These are phyloP conservation scores for Puccinellia tenuiflora DNA, from an alignment of 176 grass and related monocot genomes.

Conservation along the genomic window DNA sequence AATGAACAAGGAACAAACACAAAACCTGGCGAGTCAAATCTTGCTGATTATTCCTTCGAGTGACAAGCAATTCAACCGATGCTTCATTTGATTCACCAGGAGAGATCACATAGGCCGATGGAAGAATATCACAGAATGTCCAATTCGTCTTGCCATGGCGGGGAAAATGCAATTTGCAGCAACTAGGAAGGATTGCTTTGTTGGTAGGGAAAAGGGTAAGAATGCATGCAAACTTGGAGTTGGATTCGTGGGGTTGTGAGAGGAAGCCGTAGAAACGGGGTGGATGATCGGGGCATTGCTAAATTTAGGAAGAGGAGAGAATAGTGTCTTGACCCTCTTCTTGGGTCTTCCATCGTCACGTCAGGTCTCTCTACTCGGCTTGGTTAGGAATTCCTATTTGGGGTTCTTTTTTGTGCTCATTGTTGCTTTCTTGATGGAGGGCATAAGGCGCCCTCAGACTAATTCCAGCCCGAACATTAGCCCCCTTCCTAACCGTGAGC, in stretches of 20 bases:
- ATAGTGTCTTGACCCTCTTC: not conserved
- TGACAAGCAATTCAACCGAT: not conserved
- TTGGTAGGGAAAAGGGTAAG: conserved; percentile 7
- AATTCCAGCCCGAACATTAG: no score
- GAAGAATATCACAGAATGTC: not conserved
- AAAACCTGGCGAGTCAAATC: conserved; percentile 11
- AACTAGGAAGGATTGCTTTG: conserved; percentile 25
- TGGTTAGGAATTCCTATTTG: not conserved
- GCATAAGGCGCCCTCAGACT: no score
- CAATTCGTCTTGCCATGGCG: not conserved
- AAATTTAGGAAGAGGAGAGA: conserved; percentile 16
- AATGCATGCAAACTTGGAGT: conserved; percentile 31
- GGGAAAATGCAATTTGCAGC: conserved; percentile 5
- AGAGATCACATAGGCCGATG: not conserved
- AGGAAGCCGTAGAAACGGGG: conserved; percentile 24
- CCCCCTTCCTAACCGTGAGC: no score
- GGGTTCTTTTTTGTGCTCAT: not conserved
- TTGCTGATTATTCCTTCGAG: conserved; percentile 2
- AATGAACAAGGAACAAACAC: not conserved
- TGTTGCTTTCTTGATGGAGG: not conserved
- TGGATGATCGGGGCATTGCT: not conserved
- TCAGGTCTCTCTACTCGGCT: not conserved
- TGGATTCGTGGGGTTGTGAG: conserved; percentile 42
- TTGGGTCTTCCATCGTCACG: not conserved
- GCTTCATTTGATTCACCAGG: conserved; percentile 15